These are phyloP conservation scores for Trypanosoma melophagium DNA, from an alignment of 208 protist species.

Conservation along the genomic window DNA sequence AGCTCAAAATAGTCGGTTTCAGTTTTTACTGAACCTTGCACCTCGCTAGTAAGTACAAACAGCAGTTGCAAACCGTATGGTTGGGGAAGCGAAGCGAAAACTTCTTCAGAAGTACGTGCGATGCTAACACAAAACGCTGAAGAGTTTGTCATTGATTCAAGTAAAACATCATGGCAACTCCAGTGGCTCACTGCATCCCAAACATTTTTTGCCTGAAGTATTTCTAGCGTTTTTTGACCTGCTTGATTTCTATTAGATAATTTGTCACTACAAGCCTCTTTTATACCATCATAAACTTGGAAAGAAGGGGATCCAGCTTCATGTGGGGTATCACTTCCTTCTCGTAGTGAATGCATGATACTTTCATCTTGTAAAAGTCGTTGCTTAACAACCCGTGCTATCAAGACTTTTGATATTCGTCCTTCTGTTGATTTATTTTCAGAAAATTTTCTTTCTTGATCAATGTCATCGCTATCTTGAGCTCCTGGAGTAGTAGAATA, in stretches of 20 bases:
- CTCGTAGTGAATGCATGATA: conserved; percentile 20
- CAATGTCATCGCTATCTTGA: background rate
- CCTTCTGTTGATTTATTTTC: background rate
- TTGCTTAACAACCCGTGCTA: conserved; percentile 25
- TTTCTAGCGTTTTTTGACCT: background rate
- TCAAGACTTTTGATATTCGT: conserved; percentile 25
- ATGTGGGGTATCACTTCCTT: background rate
- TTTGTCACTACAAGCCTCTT: background rate
- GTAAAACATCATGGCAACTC: conserved; percentile 9
- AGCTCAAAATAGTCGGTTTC: conserved; percentile 23
- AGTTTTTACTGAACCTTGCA: background rate
- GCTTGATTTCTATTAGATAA: background rate
- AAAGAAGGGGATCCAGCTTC: background rate
- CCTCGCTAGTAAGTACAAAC: conserved; percentile 11
- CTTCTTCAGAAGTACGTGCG: conserved; percentile 21
- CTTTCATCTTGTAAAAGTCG: conserved; percentile 22
- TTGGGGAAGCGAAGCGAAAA: conserved; percentile 21
- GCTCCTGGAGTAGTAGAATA: background rate
- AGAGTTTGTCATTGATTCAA: conserved; percentile 20
- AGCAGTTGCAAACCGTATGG: conserved; percentile 18
- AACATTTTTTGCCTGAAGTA: conserved; percentile 3
- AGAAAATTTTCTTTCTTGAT: background rate
- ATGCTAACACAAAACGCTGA: conserved; percentile 19
- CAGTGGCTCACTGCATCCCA: conserved; percentile 18
- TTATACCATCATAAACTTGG: background rate